Percentiles rank a stretch among this genome's conserved stretches.
Conservation (phyloP, 305 asterid genomes). For the Lippia alba region DNA sequence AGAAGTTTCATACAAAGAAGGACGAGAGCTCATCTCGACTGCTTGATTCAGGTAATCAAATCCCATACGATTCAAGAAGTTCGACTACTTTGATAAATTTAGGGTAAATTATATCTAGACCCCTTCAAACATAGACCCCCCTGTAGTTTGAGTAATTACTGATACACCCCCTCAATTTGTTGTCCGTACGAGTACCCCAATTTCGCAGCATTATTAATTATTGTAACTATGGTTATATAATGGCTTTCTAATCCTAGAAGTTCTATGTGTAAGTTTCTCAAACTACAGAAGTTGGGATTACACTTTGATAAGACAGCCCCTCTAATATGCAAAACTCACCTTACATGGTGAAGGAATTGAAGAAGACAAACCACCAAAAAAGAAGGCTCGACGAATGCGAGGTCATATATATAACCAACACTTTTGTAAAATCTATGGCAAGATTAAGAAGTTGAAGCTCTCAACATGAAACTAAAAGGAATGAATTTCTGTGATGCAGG, state of each 20-base stretch:
- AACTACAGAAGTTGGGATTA: no score
- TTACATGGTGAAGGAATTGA: conserved; percentile 35
- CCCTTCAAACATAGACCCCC: no score
- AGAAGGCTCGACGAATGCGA: conserved; percentile 47
- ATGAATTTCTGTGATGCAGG: background rate
- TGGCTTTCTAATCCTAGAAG: no score
- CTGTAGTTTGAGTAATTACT: no score
- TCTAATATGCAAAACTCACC: conserved; percentile 17
- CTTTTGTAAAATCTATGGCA: background rate
- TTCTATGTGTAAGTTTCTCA: no score
- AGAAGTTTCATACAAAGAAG: conserved; percentile 81
- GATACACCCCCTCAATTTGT: no score
- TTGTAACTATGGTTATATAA: no score
- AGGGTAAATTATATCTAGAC: background rate
- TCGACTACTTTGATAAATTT: background rate
- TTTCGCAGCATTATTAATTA: no score
- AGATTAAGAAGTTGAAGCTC: no score
- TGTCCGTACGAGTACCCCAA: no score
- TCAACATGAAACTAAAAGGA: background rate
- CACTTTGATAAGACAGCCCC: background rate
- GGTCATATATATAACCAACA: conserved; percentile 16
- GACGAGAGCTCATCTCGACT: conserved; percentile 74
- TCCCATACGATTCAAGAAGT: background rate
- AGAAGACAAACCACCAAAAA: conserved; percentile 51
- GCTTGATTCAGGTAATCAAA: no score